A percentile compares a stretch with the other conserved stretches of the same genome.
Evolutionary conservation across 169 alveolate species (phyloP).

Genomic region (Amoebophrya sp.): DNA sequence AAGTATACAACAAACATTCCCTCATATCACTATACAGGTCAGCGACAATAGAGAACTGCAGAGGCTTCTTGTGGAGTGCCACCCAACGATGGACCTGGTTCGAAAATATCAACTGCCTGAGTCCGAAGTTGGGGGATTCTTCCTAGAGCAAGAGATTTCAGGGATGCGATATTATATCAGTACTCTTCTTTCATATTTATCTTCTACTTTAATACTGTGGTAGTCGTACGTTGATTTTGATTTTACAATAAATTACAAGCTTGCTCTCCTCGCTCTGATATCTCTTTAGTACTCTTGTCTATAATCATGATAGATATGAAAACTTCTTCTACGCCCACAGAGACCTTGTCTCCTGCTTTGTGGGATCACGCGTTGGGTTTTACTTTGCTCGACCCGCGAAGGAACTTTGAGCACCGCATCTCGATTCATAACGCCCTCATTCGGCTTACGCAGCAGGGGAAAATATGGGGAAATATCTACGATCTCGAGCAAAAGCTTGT

Average conservation of each 20-base stretch:
- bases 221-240: no score
- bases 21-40: no score
- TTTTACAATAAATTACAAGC: no score
- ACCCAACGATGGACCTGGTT: not conserved
- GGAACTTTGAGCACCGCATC: not conserved
- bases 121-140: not conserved
- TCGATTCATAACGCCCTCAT: not conserved
- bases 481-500: not conserved
- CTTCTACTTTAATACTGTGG: not conserved
- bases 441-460: not conserved
- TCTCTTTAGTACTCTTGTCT: no score
- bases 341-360: no score
- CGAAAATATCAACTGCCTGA: not conserved
- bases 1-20: no score
- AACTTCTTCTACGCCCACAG: no score
- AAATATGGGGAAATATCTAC: not conserved
- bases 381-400: not conserved
- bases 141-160: not conserved
- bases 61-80: no score
- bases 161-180: not conserved
- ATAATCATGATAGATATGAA: no score
- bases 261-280: no score
- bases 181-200: no score
- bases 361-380: not conserved
- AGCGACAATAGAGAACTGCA: no score